Base-by-base conservation (phyloP, 176 grass and related monocot genomes). In the Oryza longistaminata region DNA sequence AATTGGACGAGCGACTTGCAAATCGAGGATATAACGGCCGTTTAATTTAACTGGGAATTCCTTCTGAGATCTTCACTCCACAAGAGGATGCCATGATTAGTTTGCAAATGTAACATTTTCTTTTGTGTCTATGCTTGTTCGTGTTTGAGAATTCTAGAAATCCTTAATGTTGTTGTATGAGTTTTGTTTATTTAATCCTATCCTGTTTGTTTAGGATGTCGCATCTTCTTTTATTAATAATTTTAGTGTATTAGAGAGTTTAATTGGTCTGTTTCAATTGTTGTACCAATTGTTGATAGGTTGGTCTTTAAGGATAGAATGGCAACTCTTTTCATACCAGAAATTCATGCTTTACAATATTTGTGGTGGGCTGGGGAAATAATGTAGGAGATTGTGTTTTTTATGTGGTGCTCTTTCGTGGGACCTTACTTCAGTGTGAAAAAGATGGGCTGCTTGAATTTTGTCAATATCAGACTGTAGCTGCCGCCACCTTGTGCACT, bases 321-420 rank as follows among this genome's bases (percentile, higher is more conserved):
- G 24, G 9, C 80, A 81, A 49, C 68, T 89, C 10, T 75, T 75
- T 80, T 75, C 24, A 43, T 37, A 19, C 39, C 70, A 64, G 26
- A 62, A 61, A 64, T 16, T 71, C 12, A 21, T 69, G 61, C 45
- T 31, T 85, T 37, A 9, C 6, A 6, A 77, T 65, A 42, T 70
- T 42, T 34, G 76, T 66, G 9, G 11, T 43, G 43, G 27, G 27
- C 37, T 68, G 60, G 17, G 10, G 19, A 79, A 68, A 66, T 19
- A 9, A 39, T 75, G 39, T 11, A 25, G 77, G 53, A 27, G 19
- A 40, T 17, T 37, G 37, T 64, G 9, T 15, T 66, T 74, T 0
- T 74, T 66, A 13, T 44, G 31, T 24, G 2, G 55, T 39, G 58
- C 31, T 0, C 25, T n/a, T 24, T 83, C 0, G 1, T 25, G 7